Base-by-base conservation (phyloP, 1,284 basidiomycete genomes). In the Phellinidium pouzarii region DNA sequence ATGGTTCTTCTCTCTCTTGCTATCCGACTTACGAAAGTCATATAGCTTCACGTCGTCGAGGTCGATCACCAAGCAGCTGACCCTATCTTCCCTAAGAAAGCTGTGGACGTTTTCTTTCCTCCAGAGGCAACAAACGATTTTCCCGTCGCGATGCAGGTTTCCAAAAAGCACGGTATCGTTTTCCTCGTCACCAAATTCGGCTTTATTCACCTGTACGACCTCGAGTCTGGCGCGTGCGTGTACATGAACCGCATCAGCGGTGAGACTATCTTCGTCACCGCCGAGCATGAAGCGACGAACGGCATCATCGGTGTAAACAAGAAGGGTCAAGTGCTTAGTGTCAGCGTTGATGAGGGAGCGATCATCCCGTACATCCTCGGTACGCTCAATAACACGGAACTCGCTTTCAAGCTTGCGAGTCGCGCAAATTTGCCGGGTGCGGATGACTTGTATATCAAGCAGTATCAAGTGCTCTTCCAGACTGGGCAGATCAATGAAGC, bases 201-300 rank as follows among this genome's bases (percentile, higher is more conserved):
- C 48, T 99, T 99, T 74, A 98, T 99, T 65, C 96, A 99, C 72
- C 81, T 99, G 14, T 99, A 99, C 72, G 96, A 99, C 71, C 82
- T 99, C 60, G 96, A 99, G 71, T 84, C 90, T n/a, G 96, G 95
- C 56, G 88, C 93, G 49, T 99, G 96, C 75, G 87, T 99, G 62
- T 99, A 99, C 79, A 99, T 99, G 96, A 99, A 99, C 80, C 90
- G 96, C 59, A 99, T 99, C 68, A 96, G 93, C 47, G 95, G 96
- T 43, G 96, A 99, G 74, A 99, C 96, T 45, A 98, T 99, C 69
- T 99, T 99, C 70, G 94, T 97, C 48, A 98, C 96, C 5, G 91
- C 94, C 17, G 94, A 97, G 65, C 93, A 98, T 68, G 94, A 97
- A 70, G 80, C 85, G 25, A 86, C 87, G 11, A 84, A 93, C 66